Percentiles rank a stretch among this genome's conserved stretches.
Evolutionary conservation across 2,329 filamentous ascomycete species (phyloP).

Genomic region (Penicillium paneum): DNA sequence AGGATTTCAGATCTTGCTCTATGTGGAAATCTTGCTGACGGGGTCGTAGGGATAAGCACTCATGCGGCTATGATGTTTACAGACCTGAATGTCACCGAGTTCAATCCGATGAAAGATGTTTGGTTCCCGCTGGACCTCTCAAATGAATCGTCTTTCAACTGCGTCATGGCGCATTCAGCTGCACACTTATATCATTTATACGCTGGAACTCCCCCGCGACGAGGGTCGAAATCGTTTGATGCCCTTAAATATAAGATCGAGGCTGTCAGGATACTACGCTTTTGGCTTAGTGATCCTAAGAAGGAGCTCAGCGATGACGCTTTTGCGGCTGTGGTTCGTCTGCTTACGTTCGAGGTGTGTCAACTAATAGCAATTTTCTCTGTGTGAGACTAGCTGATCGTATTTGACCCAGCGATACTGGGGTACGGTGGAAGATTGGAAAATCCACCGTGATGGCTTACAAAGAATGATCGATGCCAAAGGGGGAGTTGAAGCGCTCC

Average conservation of each 20-base stretch:
- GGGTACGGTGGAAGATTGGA: slow-evolving; percentile 34
- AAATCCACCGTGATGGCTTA: slow-evolving; percentile 33
- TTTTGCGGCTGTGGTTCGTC: slow-evolving; percentile 32
- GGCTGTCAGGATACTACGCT: slow-evolving; percentile 35
- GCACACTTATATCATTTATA: slow-evolving; percentile 39
- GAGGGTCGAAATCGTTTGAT: slow-evolving; percentile 23
- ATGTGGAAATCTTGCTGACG: neutral
- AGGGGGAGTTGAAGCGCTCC: slow-evolving; percentile 30
- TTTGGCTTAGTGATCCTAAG: slow-evolving; percentile 33
- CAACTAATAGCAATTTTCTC: neutral
- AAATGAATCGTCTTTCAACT: slow-evolving; percentile 43
- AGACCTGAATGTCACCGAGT: slow-evolving; percentile 22
- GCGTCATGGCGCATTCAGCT: slow-evolving; percentile 43
- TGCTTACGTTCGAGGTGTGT: slow-evolving; percentile 35
- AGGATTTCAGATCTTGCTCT: neutral
- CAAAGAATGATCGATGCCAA: slow-evolving; percentile 34
- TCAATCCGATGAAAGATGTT: slow-evolving; percentile 43
- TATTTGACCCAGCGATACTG: slow-evolving; percentile 31
- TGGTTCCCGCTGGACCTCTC: slow-evolving; percentile 43
- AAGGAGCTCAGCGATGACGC: slow-evolving; percentile 35
- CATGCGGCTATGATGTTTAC: slow-evolving; percentile 37
- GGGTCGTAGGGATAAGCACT: slow-evolving; percentile 27
- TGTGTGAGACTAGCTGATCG: neutral
- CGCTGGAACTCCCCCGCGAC: slow-evolving; percentile 23
- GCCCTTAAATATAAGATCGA: slow-evolving; percentile 35